Percentiles rank a stretch among this genome's conserved stretches.
phyloP scores from a whole-genome alignment of 2,329 filamentous ascomycete genomes.

The Tolypocladium tundrense region DNA sequence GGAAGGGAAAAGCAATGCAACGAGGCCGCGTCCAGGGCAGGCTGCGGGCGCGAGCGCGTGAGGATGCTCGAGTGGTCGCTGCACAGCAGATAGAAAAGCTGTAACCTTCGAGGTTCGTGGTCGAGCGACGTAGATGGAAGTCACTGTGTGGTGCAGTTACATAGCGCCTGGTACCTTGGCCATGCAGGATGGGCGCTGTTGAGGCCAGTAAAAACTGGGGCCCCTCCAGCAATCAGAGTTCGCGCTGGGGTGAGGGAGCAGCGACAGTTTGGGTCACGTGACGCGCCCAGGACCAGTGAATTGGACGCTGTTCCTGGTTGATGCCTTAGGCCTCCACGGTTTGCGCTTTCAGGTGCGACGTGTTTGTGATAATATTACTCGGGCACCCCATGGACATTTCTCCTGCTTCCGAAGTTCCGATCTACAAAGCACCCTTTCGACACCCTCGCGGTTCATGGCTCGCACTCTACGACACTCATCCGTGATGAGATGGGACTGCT shows the following conservation, averaged over 20 bases:
- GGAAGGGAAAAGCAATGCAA: conserved; percentile 1
- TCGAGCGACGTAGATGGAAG: conserved; percentile 13
- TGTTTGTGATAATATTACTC: neutral
- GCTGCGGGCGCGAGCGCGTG: neutral
- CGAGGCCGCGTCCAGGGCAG: neutral
- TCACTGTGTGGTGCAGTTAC: conserved; percentile 22
- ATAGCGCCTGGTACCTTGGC: conserved; percentile 21
- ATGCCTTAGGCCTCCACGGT: neutral
- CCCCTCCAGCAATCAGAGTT: conserved; percentile 1
- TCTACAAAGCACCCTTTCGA: neutral
- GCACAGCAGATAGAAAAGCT: neutral
- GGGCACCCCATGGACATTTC: neutral
- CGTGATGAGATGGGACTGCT: neutral
- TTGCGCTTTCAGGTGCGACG: neutral
- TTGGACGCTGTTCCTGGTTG: neutral
- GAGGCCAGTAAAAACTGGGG: conserved; percentile 10
- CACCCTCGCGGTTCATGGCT: neutral
- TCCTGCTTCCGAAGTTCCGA: neutral
- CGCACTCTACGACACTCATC: neutral
- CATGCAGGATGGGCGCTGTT: conserved; percentile 15
- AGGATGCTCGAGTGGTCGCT: neutral
- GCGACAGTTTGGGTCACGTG: neutral
- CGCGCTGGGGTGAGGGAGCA: neutral
- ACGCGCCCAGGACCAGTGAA: neutral
- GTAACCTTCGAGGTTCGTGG: conserved; percentile 1